Conservation (phyloP, 2,329 filamentous ascomycete genomes). For the Aspergillus transmontanensis region DNA sequence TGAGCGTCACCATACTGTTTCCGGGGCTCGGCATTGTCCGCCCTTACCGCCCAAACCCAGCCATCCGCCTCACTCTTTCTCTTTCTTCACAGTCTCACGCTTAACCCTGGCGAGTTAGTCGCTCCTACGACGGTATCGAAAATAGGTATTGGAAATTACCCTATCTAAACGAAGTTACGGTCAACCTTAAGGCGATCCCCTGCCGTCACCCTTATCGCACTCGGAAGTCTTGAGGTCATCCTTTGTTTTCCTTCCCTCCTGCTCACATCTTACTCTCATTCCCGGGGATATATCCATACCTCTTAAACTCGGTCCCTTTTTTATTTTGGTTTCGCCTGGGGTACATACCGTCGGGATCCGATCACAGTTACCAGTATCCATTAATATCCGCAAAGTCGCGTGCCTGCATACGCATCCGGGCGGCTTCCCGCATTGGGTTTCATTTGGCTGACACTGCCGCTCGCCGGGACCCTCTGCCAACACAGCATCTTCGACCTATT, state of each 20-base stretch:
- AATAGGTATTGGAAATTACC: neutral
- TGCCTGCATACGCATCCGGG: slow-evolving; percentile 25
- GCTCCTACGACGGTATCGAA: neutral
- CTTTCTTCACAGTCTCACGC: neutral
- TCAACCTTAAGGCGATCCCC: slow-evolving; percentile 1
- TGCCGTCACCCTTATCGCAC: slow-evolving; percentile 2
- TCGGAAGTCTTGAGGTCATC: slow-evolving; percentile 9
- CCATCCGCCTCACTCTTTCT: slow-evolving; percentile 11
- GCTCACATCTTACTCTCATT: neutral
- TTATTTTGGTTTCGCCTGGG: neutral
- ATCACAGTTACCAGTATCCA: neutral
- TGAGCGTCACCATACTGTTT: slow-evolving; percentile 5
- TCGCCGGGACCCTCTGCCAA: slow-evolving; percentile 22
- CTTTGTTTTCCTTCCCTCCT: slow-evolving; percentile 1
- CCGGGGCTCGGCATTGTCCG: slow-evolving; percentile 11
- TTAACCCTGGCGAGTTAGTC: neutral
- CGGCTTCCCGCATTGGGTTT: slow-evolving; percentile 22
- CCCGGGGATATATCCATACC: neutral
- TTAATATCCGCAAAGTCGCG: slow-evolving; percentile 18
- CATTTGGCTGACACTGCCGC: slow-evolving; percentile 12
- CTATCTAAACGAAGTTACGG: neutral
- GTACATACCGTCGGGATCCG: neutral
- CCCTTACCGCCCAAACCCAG: slow-evolving; percentile 12
- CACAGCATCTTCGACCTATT: slow-evolving; percentile 20
- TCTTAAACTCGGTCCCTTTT: neutral